Percentiles rank a stretch among this genome's conserved stretches.
phyloP scores from a whole-genome alignment of 2,329 filamentous ascomycete genomes.

The Aspergillus sp. region DNA sequence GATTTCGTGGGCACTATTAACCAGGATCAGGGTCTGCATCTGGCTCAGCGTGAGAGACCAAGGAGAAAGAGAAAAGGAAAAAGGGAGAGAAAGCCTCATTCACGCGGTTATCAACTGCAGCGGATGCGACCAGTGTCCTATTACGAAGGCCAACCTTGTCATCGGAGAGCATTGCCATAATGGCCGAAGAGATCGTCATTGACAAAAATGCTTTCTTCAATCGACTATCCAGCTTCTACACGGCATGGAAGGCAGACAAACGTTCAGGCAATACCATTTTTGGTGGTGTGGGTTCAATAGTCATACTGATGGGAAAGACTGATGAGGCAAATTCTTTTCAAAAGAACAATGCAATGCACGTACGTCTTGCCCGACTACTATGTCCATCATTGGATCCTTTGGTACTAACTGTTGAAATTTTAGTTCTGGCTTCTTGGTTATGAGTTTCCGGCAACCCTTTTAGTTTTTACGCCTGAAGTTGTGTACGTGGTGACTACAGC shows the following conservation, averaged over 20 bases:
- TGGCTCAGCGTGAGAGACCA: too few relatives aligned
- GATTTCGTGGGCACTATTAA: too few relatives aligned
- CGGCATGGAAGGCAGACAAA: conserved; percentile 95
- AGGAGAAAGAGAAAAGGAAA: too few relatives aligned
- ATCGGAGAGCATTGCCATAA: conserved; percentile 21
- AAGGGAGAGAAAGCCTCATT: neutral
- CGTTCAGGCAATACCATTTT: conserved; percentile 78
- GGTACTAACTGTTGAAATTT: conserved; percentile 6
- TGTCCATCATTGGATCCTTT: neutral
- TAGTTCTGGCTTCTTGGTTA: conserved; percentile 98
- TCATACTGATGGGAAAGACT: conserved; percentile 90
- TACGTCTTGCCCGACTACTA: conserved; percentile 41
- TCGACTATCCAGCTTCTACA: conserved; percentile 76
- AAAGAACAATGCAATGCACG: conserved; percentile 95
- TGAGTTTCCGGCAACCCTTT: conserved; percentile 92
- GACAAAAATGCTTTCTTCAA: conserved; percentile 90
- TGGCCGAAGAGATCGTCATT: conserved; percentile 84
- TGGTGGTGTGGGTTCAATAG: conserved; percentile 74
- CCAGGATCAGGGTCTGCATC: too few relatives aligned
- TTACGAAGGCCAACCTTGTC: neutral
- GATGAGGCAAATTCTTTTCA: conserved; percentile 79
- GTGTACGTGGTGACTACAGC: conserved; percentile 90
- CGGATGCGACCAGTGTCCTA: neutral
- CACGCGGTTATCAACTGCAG: neutral
- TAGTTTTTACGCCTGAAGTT: conserved; percentile 80